phyloP scores from a whole-genome alignment of 1,284 basidiomycete species.

The Ustilago cynodontis region DNA sequence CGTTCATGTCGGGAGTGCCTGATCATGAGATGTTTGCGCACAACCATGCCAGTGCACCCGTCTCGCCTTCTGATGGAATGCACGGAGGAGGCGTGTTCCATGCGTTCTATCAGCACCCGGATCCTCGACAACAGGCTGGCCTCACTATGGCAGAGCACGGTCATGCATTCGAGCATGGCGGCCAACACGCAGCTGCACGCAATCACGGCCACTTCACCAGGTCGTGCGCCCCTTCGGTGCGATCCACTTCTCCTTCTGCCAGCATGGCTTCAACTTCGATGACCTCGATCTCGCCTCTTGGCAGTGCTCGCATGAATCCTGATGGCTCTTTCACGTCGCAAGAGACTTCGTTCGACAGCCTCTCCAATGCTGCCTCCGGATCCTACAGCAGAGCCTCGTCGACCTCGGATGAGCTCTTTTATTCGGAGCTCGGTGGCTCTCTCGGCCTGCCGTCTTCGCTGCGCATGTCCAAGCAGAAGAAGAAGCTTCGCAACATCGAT shows the following conservation, averaged over 20 bases:
- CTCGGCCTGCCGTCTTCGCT: conserved; percentile 30
- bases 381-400: conserved; percentile 50
- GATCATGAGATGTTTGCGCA: conserved; percentile 17
- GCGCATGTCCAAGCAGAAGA: conserved; percentile 52
- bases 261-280: conserved; percentile 52
- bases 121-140: conserved; percentile 20
- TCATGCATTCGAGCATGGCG: conserved; percentile 19
- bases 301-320: conserved; percentile 35
- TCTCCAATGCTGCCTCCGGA: conserved; percentile 42
- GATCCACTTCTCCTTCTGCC: conserved; percentile 42
- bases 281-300: conserved; percentile 50
- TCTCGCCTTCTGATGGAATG: conserved; percentile 37
- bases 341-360: conserved; percentile 49
- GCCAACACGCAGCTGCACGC: not conserved
- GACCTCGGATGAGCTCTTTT: conserved; percentile 36
- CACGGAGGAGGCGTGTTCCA: conserved; percentile 8
- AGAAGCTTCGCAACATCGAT: conserved; percentile 52
- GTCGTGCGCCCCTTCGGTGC: conserved; percentile 28
- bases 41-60: conserved; percentile 41
- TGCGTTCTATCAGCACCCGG: conserved; percentile 14
- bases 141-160: conserved; percentile 16
- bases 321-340: conserved; percentile 54
- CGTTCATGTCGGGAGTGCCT: conserved; percentile 29
- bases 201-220: conserved; percentile 8
- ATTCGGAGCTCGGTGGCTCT: conserved; percentile 22